Evolutionary conservation across 305 asterid genomes (phyloP).

Genomic region (Solanum aculeatissimum): DNA sequence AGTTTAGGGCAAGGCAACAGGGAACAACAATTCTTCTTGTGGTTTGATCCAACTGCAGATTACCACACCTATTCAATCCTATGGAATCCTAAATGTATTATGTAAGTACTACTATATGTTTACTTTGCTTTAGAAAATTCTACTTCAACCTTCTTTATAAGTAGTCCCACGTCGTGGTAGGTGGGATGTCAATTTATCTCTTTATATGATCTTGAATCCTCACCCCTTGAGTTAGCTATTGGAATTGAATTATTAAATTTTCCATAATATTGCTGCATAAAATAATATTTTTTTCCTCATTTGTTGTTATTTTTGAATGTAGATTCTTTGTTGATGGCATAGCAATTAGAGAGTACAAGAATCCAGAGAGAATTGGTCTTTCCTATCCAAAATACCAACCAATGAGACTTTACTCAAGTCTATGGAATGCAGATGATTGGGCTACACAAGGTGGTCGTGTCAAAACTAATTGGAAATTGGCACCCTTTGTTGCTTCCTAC

Average conservation of each 20-base stretch:
- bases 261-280: neutral
- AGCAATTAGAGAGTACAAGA: conserved; percentile 52
- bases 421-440: conserved; percentile 61
- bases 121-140: neutral
- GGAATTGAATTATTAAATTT: too few species aligned
- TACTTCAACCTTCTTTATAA: neutral
- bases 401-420: conserved; percentile 48
- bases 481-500: conserved; percentile 52
- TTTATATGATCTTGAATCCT: neutral
- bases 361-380: conserved; percentile 27
- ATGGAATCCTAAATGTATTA: conserved; percentile 48
- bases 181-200: neutral
- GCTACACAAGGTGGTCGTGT: conserved; percentile 51
- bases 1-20: conserved; percentile 48
- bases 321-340: conserved; percentile 43
- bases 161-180: neutral
- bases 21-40: conserved; percentile 52
- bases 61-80: conserved; percentile 52
- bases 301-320: neutral
- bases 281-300: neutral
- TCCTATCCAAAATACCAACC: conserved; percentile 42
- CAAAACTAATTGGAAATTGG: conserved; percentile 47
- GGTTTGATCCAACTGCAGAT: conserved; percentile 64
- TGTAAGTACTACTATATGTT: conserved; percentile 23
- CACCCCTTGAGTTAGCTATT: neutral